Percentiles rank a stretch among this genome's conserved stretches.
These are phyloP conservation scores for Phlyctochytrium arcticum DNA, from an alignment of 192 early-diverging fungal species.

Conservation along the genomic window DNA sequence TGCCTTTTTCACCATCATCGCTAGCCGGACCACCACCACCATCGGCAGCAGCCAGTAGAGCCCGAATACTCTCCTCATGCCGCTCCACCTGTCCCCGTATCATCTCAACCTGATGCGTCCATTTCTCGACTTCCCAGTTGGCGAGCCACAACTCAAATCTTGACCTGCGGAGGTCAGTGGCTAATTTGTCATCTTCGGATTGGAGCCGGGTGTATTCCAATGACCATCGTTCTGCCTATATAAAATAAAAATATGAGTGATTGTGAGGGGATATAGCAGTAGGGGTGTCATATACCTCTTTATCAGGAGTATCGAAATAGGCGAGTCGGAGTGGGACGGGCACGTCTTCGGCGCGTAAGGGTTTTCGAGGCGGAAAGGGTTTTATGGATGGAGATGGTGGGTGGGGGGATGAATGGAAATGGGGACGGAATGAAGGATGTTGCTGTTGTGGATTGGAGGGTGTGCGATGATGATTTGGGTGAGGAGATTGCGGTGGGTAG, in stretches of 20 bases:
- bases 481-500: background rate
- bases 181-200: slow-evolving; percentile 7
- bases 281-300: background rate
- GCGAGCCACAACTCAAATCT: slow-evolving; percentile 20
- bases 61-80: slow-evolving; percentile 10
- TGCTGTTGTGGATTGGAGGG: no score
- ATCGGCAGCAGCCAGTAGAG: no score
- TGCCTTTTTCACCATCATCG: no score
- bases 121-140: slow-evolving; percentile 27
- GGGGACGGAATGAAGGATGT: no score
- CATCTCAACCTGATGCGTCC: slow-evolving; percentile 5
- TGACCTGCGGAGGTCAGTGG: slow-evolving; percentile 6
- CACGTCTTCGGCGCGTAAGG: background rate
- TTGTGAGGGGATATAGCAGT: no score
- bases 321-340: slow-evolving; percentile 5
- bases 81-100: slow-evolving; percentile 13
- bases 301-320: background rate
- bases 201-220: slow-evolving; percentile 6
- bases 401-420: no score
- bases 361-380: background rate
- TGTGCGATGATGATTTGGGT: no score
- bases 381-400: background rate
- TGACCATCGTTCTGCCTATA: slow-evolving; percentile 1
- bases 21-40: no score
- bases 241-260: no score